Evolutionary conservation across 129 eudicot species (phyloP), one percentile per base, ranked within the genome.

Genomic region (Erigeron canadensis): DNA sequence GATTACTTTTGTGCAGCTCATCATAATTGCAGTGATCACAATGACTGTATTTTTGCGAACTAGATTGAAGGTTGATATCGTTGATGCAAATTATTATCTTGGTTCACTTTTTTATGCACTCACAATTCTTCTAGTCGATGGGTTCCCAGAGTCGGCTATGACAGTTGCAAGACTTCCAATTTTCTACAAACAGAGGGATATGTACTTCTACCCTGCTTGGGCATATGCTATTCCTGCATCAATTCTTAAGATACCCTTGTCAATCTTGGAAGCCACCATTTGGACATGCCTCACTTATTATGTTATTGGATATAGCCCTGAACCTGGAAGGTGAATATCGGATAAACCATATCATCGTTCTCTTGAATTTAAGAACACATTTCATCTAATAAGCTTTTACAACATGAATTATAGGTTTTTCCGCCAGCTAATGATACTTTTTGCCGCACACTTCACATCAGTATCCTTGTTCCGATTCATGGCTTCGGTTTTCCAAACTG

Each of bases 161-260:
- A 91, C 90, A 23, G 79, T 88, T 46, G 74, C 84, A 72, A 86
- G 97, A 65, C 90, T 91, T 79, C 51, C 82, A 15, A 74, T 88
- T 58, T 91, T 91, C 75, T 91, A 82, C 77, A 88, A 91, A 77
- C 97, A 91, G 46, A 82, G 90, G 70, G 97, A 88, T 73, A 75
- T 88, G 80, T 79, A 77, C 79, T 91, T 91, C 65, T 88, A 88
- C 70, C 97, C 95, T 11, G 97, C 95, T 15, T 91, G 97, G 97
- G 86, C 89, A 7, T 88, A 86, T 71, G 85, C 95, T 28, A 83
- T 91, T 74, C 90, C 95, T 43, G 85, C 95, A 66, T 70, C 84
- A 38, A 76, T 91, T 64, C 84, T 88, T 41, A 88, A 88, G 78
- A 56, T 84, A 64, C 95, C 95, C 9, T 22, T 83, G 13, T 88